These are phyloP conservation scores for Carex kokanica DNA, from an alignment of 176 grass and related monocot genomes.

Conservation along the genomic window DNA sequence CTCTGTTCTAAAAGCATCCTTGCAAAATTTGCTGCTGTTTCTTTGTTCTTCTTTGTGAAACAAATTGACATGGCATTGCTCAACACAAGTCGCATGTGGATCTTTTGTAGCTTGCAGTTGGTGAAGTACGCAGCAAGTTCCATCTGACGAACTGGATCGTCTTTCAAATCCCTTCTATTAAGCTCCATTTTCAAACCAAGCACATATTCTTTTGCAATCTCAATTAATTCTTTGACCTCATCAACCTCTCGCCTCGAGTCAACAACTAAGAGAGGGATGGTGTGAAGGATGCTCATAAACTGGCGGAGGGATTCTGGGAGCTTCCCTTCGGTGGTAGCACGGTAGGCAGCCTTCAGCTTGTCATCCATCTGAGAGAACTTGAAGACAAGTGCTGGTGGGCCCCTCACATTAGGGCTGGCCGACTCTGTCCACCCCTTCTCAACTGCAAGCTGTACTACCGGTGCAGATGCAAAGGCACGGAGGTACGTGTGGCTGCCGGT, in stretches of 20 bases:
- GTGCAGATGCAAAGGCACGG: slow-evolving; percentile 47
- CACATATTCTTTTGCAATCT: slow-evolving; percentile 86
- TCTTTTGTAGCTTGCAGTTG: slow-evolving; percentile 80
- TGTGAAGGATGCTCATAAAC: slow-evolving; percentile 81
- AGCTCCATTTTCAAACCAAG: slow-evolving; percentile 88
- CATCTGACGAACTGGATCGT: slow-evolving; percentile 43
- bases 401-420: slow-evolving; percentile 81
- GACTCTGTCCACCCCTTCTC: slow-evolving; percentile 95
- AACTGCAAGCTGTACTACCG: slow-evolving; percentile 73
- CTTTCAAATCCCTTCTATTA: slow-evolving; percentile 74
- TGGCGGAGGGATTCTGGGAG: slow-evolving; percentile 81
- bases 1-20: slow-evolving; percentile 82
- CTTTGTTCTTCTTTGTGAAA: slow-evolving; percentile 61
- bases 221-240: slow-evolving; percentile 92
- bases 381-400: slow-evolving; percentile 76
- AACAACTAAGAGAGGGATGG: slow-evolving; percentile 74
- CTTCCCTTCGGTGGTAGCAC: slow-evolving; percentile 75
- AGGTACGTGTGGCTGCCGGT: slow-evolving; percentile 79
- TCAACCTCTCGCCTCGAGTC: slow-evolving; percentile 90
- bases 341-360: slow-evolving; percentile 82
- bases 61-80: slow-evolving; percentile 69
- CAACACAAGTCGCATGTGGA: slow-evolving; percentile 74
- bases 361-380: slow-evolving; percentile 91
- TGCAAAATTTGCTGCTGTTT: slow-evolving; percentile 73
- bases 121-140: slow-evolving; percentile 86